Base-by-base conservation (phyloP, 2,329 filamentous ascomycete species). In the Fusarium multiceps region DNA sequence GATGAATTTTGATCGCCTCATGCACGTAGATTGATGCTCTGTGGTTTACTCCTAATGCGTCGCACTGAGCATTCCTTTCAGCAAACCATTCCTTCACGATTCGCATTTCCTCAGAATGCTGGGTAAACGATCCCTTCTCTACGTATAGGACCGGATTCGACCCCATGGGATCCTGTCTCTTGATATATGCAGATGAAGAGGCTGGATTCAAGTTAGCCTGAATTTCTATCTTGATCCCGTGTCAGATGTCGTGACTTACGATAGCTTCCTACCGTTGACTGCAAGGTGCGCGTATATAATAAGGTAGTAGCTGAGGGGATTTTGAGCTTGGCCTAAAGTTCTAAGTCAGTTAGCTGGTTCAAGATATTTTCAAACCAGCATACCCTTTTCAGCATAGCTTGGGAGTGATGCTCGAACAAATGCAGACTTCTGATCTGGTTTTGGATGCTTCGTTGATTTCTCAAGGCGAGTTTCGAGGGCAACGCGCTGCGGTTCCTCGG, bases 11-110 rank as follows among this genome's bases (percentile, higher is more conserved):
- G 0, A 80, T 50, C 30, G 14, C 23, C 8, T 83, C 77, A 28
- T 79, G 74, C 20, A 84, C 75, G 55, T 80, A 81, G 0, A 84
- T 23, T 16, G 49, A 27, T n/a, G 13, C 14, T 51, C 49, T 37
- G 18, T n/a, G 34, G 6, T 37, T 37, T 37, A 37, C 34, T n/a
- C 34, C 34, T 12, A 37, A 37, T 37, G 18, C 34, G 3, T 37
- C 34, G 34, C 34, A 21, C 13, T 16, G 28, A 48, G 18, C 10
- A 12, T 32, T 27, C 32, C 32, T 27, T 41, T 51, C 7, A n/a
- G 34, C 34, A 12, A 37, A 37, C 34, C 34, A 37, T 10, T 37
- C 34, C 34, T 37, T 37, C 18, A 37, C 34, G 18, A 37, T 37
- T 12, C 10, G 34, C 34, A 37, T 37, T 37, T 37, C 18, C 18